Conservation (phyloP, 345 rosid species). For the Leavenworthia alabamica region DNA sequence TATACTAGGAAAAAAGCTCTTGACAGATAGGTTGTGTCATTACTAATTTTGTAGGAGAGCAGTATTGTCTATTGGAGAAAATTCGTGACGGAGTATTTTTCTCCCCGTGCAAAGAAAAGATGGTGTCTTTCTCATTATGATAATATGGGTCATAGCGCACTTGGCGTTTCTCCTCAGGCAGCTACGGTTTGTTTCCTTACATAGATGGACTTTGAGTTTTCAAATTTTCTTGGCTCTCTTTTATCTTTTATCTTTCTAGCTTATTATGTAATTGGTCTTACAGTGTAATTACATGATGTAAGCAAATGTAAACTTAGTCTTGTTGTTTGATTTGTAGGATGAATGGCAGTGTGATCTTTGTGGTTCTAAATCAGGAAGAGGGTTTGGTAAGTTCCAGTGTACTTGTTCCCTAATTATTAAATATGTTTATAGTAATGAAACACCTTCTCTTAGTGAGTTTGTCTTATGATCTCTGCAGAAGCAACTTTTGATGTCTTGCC, state of each 20-base stretch:
- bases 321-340: constrained; percentile 47
- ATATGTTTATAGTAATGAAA: background rate
- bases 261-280: background rate
- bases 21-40: background rate
- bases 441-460: background rate
- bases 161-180: constrained; percentile 93
- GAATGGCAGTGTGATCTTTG: constrained; percentile 97
- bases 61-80: constrained; percentile 91
- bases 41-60: constrained; percentile 56
- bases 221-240: background rate
- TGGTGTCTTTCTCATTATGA: constrained; percentile 94
- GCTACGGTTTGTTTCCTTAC: constrained; percentile 62
- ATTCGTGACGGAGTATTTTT: constrained; percentile 83
- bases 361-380: constrained; percentile 88
- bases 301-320: background rate
- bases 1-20: background rate
- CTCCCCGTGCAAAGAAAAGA: constrained; percentile 94
- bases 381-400: constrained; percentile 69
- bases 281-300: background rate
- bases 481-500: constrained; percentile 95
- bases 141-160: constrained; percentile 85
- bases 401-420: background rate
- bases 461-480: constrained; percentile 45
- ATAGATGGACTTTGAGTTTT: background rate
- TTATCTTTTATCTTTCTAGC: background rate